Evolutionary conservation across 345 rosid genomes (phyloP).

Genomic region (Cardamine occulta): DNA sequence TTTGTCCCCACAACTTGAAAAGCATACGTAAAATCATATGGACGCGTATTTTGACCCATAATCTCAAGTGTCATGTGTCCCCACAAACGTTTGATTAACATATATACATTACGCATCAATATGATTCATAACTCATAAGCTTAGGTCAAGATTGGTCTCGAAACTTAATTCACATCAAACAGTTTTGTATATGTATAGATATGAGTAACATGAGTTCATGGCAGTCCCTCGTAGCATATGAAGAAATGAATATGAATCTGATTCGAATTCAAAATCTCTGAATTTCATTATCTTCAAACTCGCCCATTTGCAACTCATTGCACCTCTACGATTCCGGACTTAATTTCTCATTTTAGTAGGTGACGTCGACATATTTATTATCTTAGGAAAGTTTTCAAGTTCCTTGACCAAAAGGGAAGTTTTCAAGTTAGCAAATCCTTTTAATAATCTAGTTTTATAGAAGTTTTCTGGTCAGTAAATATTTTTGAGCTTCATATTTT

Average conservation of each 20-base stretch:
- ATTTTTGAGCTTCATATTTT: too few species aligned
- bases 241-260: background rate
- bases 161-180: conserved; percentile 5
- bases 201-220: background rate
- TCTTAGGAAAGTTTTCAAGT: background rate
- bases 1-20: background rate
- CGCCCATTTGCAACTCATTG: background rate
- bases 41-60: background rate
- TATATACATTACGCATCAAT: background rate
- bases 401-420: background rate
- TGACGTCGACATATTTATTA: too few species aligned
- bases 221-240: background rate
- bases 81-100: background rate
- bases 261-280: background rate
- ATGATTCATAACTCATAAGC: background rate
- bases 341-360: background rate
- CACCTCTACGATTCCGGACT: background rate
- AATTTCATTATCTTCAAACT: background rate
- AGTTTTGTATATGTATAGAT: background rate
- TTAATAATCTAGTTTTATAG: background rate
- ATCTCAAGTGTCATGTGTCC: background rate
- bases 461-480: background rate
- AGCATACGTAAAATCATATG: background rate
- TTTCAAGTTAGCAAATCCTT: background rate
- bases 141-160: background rate